Evolutionary conservation across 2,329 filamentous ascomycete species (phyloP), one percentile per base, ranked within the genome.

Genomic region (Thermothelomyces thermophilus): DNA sequence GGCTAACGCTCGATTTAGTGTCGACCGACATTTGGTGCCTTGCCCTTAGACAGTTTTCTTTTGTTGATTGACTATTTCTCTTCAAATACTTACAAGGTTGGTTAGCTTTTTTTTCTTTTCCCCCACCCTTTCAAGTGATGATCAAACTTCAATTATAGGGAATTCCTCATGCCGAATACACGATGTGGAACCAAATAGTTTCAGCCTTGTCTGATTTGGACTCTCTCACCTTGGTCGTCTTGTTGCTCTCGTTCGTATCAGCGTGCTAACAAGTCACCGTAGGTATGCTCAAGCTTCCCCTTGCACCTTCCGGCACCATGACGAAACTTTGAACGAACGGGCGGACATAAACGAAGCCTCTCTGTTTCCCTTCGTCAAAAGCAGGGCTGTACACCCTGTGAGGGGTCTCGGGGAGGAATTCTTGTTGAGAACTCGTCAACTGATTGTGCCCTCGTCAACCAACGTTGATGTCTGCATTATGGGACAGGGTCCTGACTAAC

Each of bases 101-200:
- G 72, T 70, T 31, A 40, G 13, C 54, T 51, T 34, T 53, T 51
- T 48, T 50, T 37, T 34, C 10, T 44, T 43, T 4, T 37, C 30
- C 48, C 37, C 56, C 62, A 47, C 64, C 66, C 65, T 11, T 16
- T n/a, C 62, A 67, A 55, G 68, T 81, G 79, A 82, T 82, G 79
- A 81, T 73, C 71, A 73, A 73, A 73, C 68, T 69, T 79, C 74
- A 77, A 74, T 52, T 64, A 68, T 74, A 75, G 79, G 76, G 78
- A 77, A 82, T 82, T 82, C 78, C 79, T 82, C 79, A 76, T 80
- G 69, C 79, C 75, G 76, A 82, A 82, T 71, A 80, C 60, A 79
- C 64, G 53, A 81, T 82, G 79, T 82, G 72, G 79, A 82, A 69
- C 73, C 68, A 57, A n/a, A 53, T 69, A 77, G 79, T 82, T 82